A percentile compares a stretch with the other conserved stretches of the same genome.
phyloP scores from a whole-genome alignment of 179 eudicot genomes.

The Pouteria campechiana region DNA sequence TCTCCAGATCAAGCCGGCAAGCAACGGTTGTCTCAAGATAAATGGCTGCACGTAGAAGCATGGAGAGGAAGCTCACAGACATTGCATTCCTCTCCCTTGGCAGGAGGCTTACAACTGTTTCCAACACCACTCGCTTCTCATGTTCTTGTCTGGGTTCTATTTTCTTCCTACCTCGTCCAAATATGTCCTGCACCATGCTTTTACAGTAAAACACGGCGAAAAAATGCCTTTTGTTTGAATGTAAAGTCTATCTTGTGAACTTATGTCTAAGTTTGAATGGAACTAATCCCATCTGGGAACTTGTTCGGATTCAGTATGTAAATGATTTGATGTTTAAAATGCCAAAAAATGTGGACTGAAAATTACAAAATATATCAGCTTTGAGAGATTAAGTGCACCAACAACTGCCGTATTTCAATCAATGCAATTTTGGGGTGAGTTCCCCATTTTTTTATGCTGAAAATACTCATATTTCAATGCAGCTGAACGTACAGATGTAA shows the following conservation, averaged over 20 bases:
- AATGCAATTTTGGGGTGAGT: constrained; percentile 14
- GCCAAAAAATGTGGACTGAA: neutral
- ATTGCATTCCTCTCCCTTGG: constrained; percentile 70
- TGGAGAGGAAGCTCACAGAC: constrained; percentile 85
- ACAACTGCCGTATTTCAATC: neutral
- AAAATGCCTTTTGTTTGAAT: no score
- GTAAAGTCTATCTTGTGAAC: no score
- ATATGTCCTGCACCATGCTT: constrained; percentile 59
- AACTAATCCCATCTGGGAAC: no score
- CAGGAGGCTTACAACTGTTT: constrained; percentile 87
- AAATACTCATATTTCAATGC: no score
- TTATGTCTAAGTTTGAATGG: no score
- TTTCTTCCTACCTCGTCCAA: constrained; percentile 67
- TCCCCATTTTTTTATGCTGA: no score
- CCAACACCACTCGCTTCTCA: constrained; percentile 80
- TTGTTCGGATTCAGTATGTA: no score
- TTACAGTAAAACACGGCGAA: no score
- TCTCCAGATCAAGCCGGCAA: constrained; percentile 90
- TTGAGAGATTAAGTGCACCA: neutral
- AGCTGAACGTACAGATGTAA: no score
- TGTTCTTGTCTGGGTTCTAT: constrained; percentile 73
- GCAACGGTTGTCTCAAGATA: constrained; percentile 82
- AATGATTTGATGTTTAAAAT: no score
- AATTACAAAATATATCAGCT: no score
- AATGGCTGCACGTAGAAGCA: constrained; percentile 71